Evolutionary conservation across 345 rosid species (phyloP), one percentile per base, ranked within the genome.

Genomic region (Lepidium aucheri): DNA sequence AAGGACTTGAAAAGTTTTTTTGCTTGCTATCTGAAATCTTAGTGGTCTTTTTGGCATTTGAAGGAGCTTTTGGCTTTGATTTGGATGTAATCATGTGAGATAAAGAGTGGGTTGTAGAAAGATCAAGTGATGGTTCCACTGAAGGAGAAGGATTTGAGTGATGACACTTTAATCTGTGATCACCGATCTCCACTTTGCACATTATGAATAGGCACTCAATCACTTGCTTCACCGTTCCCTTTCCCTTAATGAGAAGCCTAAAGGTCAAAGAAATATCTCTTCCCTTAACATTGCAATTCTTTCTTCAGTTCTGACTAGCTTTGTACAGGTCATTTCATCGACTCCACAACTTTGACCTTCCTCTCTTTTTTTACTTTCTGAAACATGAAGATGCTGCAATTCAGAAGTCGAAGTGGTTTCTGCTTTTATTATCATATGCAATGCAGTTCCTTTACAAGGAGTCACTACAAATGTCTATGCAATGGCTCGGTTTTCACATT

Each of bases 401-500:
- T 26, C 50, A 42, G 49, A 80, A 66, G 39, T 46, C 61, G 63
- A 38, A 65, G 34, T 76, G 83, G 84, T 43, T 77, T 40, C 52
- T 79, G 73, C 60, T 74, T 60, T 17, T n/a, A n/a, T 78, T 24
- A 8, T 79, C 8, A 34, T 79, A 20, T 72, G 3, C 53, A 3
- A 41, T 39, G 65, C 66, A 39, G 46, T 78, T 36, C 41, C 59
- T 53, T 50, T 52, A 34, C 22, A 59, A 63, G 81, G 77, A 1
- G 53, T 46, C 60, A 33, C 42, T 14, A 63, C 68, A 42, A 50
- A 43, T 52, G 75, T 49, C 49, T 70, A 82, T 15, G 24, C 51
- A 24, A 78, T 1, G 98, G 96, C 53, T 90, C 88, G 32, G 50
- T n/a, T n/a, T n/a, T n/a, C n/a, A n/a, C n/a, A n/a, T n/a, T n/a